These are phyloP conservation scores for Entelexis sorbosivorans DNA, from an alignment of 1,139 yeast genomes.

Conservation along the genomic window DNA sequence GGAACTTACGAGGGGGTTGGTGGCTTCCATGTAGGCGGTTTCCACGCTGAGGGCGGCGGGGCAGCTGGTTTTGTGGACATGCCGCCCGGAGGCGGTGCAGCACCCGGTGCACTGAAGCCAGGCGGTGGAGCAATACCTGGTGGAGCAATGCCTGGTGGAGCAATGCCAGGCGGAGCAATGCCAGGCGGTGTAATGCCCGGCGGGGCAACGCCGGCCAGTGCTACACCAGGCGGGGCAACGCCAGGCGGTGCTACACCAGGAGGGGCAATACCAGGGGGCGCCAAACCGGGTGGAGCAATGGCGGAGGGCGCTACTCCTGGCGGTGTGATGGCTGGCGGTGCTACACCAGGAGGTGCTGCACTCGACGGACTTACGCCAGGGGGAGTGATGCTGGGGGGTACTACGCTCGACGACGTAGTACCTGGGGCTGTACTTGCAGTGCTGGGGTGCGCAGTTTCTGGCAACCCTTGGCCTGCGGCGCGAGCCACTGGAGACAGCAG, in stretches of 20 bases:
- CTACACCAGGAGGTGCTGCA: no score
- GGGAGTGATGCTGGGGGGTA: no score
- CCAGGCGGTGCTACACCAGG: conserved; percentile 8
- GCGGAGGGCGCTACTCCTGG: background rate
- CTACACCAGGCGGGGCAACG: conserved; percentile 16
- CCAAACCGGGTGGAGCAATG: background rate
- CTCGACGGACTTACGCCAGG: no score
- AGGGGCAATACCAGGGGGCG: conserved; percentile 12
- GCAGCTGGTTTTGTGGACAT: background rate
- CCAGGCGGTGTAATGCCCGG: conserved; percentile 16
- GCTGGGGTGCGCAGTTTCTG: no score
- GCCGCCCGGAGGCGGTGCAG: no score
- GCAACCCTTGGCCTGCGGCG: no score
- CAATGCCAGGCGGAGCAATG: background rate
- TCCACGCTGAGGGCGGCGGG: conserved; percentile 3
- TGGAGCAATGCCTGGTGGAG: background rate
- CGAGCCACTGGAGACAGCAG: no score
- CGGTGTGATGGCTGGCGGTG: no score
- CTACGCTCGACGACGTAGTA: no score
- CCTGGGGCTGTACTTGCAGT: no score
- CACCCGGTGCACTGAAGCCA: no score
- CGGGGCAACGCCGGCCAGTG: conserved; percentile 9
- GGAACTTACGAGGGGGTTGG: background rate
- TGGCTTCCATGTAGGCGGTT: conserved; percentile 1
- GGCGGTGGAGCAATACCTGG: no score